phyloP scores from a whole-genome alignment of 2,329 filamentous ascomycete genomes.

The Beauveria sp. region DNA sequence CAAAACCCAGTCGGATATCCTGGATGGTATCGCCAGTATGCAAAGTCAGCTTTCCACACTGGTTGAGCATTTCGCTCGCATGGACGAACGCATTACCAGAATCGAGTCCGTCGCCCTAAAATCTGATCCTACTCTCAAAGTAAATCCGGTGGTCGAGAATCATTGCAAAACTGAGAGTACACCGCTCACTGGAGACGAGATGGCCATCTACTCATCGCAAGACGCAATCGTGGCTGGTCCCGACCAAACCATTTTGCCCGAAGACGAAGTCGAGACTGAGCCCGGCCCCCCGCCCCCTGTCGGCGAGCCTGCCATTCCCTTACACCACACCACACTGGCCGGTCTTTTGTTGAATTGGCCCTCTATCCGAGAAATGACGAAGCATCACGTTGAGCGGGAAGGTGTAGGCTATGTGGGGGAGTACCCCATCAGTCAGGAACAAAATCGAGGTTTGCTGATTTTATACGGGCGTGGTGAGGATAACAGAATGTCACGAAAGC shows the following conservation, averaged over 20 bases:
- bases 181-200: slow-evolving; percentile 21
- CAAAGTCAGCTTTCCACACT: slow-evolving; percentile 30
- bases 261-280: slow-evolving; percentile 43
- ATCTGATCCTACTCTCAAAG: neutral
- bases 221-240: slow-evolving; percentile 7
- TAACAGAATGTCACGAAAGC: slow-evolving; percentile 46
- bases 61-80: slow-evolving; percentile 27
- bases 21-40: slow-evolving; percentile 44
- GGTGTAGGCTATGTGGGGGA: slow-evolving; percentile 52
- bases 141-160: slow-evolving; percentile 11
- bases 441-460: slow-evolving; percentile 63
- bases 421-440: slow-evolving; percentile 71
- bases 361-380: slow-evolving; percentile 58
- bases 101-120: slow-evolving; percentile 21
- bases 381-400: slow-evolving; percentile 36
- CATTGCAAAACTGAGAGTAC: slow-evolving; percentile 19
- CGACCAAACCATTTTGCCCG: slow-evolving; percentile 17
- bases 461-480: slow-evolving; percentile 76
- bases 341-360: slow-evolving; percentile 71
- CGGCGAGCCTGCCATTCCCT: slow-evolving; percentile 64
- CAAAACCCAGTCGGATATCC: slow-evolving; percentile 52
- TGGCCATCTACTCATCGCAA: neutral
- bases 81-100: slow-evolving; percentile 31
- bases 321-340: slow-evolving; percentile 85
- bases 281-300: slow-evolving; percentile 45